phyloP scores from a whole-genome alignment of 768 basidiomycete species.

The Amanita brunnescens region DNA sequence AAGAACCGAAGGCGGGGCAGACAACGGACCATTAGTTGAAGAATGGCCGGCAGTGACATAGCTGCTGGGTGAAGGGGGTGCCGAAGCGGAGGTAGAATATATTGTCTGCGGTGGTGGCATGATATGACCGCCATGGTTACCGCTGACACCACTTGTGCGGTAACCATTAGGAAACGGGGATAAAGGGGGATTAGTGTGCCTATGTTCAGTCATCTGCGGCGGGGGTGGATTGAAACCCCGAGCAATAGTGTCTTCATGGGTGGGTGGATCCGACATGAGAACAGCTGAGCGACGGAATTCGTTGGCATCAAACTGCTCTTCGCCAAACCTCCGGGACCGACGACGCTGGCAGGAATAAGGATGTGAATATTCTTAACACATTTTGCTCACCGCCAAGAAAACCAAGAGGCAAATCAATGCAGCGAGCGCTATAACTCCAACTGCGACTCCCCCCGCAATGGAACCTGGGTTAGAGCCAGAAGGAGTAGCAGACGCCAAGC shows the following conservation, averaged over 20 bases:
- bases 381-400: not conserved
- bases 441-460: constrained; percentile 3
- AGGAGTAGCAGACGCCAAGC: not conserved
- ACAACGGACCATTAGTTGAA: not conserved
- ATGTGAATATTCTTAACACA: not conserved
- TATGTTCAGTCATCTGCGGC: constrained; percentile 56
- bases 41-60: not conserved
- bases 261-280: constrained; percentile 38
- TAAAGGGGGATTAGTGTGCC: constrained; percentile 16
- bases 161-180: not conserved
- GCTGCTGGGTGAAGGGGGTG: not conserved
- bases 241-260: constrained; percentile 24
- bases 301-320: constrained; percentile 39
- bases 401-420: not conserved
- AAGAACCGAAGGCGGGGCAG: not conserved
- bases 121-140: not conserved
- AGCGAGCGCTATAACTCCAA: not conserved
- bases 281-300: constrained; percentile 62
- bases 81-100: not conserved
- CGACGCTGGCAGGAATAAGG: not conserved
- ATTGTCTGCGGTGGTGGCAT: not conserved
- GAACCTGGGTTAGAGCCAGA: not conserved
- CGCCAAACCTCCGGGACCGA: constrained; percentile 20
- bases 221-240: constrained; percentile 43
- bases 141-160: not conserved